Conservation (phyloP, 202 grass and related monocot genomes). For the Sporobolus alterniflorus region DNA sequence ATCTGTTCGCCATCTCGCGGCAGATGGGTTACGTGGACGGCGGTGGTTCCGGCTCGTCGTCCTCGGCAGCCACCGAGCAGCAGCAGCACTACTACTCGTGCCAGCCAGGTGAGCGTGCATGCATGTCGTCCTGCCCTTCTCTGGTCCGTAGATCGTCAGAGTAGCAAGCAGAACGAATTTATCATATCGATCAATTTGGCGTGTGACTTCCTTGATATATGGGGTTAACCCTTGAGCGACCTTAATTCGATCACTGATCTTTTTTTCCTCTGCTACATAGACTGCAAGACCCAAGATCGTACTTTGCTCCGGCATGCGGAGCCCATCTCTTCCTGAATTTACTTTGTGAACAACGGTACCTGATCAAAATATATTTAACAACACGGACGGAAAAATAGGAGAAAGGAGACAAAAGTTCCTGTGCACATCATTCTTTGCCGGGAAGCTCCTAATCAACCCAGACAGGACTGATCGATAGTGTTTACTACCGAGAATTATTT, state of each 20-base stretch:
- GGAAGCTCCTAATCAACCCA: not conserved
- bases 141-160: not conserved
- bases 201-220: not conserved
- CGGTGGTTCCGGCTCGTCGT: slow-evolving; percentile 37
- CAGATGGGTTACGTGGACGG: slow-evolving; percentile 66
- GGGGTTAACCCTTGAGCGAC: not conserved
- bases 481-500: not conserved
- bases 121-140: not conserved
- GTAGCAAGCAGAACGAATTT: not conserved
- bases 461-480: slow-evolving; percentile 8
- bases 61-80: not conserved
- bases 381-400: not conserved
- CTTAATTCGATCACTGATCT: not conserved
- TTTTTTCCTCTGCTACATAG: not conserved
- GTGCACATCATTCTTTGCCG: slow-evolving; percentile 13
- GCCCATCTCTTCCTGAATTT: not conserved
- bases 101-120: slow-evolving; percentile 50
- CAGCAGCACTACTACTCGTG: slow-evolving; percentile 51
- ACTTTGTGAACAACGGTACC: too few relatives aligned
- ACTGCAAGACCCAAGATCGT: too few relatives aligned
- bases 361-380: too few relatives aligned
- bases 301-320: too few relatives aligned
- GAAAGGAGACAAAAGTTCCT: not conserved
- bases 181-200: not conserved
- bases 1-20: slow-evolving; percentile 87